Base-by-base conservation (phyloP, 2,329 filamentous ascomycete species). In the Fusarium piperis region DNA sequence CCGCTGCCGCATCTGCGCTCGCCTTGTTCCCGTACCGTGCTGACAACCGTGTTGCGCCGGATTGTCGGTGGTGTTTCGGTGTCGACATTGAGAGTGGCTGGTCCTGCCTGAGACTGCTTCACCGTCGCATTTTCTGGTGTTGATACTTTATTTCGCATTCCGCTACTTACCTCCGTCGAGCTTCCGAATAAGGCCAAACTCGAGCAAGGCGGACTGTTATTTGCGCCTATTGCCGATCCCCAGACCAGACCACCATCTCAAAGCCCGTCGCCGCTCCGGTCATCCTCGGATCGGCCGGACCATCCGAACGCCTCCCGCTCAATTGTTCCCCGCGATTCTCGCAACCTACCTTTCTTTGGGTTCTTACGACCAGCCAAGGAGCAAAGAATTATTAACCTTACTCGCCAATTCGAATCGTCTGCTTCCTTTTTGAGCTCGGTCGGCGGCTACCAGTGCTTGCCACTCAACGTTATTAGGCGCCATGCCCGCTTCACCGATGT, bases 281-380 rank as follows among this genome's bases (percentile, higher is more conserved):
- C 55, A 62, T 56, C 66, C 62, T 62, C 69, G 69, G 69, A 70
- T 72, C 67, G 51, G 18, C 74, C 74, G 74, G 74, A 74, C 67
- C 62, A 57, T 51, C 62, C 61, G 57, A 63, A 72, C 51, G 65
- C 44, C 55, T 58, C 28, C 61, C 48, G 51, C 57, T 65, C 44
- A 39, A 52, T 63, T 46, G 6, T 59, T 68, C 28, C 59, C 32
- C 64, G 61, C 28, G 56, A 38, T 71, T 48, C 59, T n/a, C 30
- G 39, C 64, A 59, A 20, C 30, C 51, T 48, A 18, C 53, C 16
- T 41, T 18, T 38, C 64, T 62, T 57, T 48, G 41, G 32, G 38
- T 64, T 38, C 38, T 60, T 41, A 41, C n/a, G 30, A 56, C 53
- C 46, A 32, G 18, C 18, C 58, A 58, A 67, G 28, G 53, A 61